Evolutionary conservation across 495 filamentous ascomycete species (phyloP).

Genomic region (Aspergillus funiculosus): DNA sequence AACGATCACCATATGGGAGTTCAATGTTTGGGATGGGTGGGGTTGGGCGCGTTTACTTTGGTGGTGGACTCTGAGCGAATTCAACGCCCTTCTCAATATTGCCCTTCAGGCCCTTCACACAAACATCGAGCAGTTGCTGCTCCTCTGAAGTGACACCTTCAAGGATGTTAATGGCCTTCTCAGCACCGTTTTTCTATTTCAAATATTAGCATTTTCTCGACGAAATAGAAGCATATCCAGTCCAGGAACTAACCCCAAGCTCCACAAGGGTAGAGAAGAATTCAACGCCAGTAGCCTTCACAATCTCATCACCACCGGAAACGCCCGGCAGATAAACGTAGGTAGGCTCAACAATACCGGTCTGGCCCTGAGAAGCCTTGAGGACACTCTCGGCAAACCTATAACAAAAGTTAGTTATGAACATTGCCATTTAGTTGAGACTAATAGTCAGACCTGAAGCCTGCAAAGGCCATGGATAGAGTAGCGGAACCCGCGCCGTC

Average conservation of each 20-base stretch:
- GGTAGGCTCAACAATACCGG: conserved; percentile 87
- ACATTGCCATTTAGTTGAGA: background rate
- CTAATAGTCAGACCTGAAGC: conserved; percentile 63
- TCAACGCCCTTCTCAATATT: conserved; percentile 92
- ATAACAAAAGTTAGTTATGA: conserved; percentile 24
- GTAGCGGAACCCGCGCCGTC: conserved; percentile 92
- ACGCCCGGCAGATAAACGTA: conserved; percentile 92
- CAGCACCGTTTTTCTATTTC: conserved; percentile 66
- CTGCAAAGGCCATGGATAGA: conserved; percentile 95
- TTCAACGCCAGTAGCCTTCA: conserved; percentile 73
- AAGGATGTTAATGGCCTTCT: conserved; percentile 77
- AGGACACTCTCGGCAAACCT: conserved; percentile 92
- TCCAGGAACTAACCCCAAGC: conserved; percentile 68
- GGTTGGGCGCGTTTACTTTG: conserved; percentile 54
- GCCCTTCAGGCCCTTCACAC: conserved; percentile 69
- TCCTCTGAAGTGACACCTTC: conserved; percentile 67
- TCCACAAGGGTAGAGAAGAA: conserved; percentile 96
- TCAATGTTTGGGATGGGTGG: conserved; percentile 17
- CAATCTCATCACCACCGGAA: conserved; percentile 76
- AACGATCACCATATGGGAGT: conserved; percentile 15
- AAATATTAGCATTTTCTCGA: conserved; percentile 6
- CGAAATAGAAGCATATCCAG: background rate
- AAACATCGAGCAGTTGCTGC: conserved; percentile 75
- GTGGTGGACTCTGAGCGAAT: conserved; percentile 78
- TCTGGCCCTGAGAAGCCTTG: conserved; percentile 80